These are phyloP conservation scores for Ophiocordyceps unilateralis DNA, from an alignment of 2,329 filamentous ascomycete genomes.

Conservation along the genomic window DNA sequence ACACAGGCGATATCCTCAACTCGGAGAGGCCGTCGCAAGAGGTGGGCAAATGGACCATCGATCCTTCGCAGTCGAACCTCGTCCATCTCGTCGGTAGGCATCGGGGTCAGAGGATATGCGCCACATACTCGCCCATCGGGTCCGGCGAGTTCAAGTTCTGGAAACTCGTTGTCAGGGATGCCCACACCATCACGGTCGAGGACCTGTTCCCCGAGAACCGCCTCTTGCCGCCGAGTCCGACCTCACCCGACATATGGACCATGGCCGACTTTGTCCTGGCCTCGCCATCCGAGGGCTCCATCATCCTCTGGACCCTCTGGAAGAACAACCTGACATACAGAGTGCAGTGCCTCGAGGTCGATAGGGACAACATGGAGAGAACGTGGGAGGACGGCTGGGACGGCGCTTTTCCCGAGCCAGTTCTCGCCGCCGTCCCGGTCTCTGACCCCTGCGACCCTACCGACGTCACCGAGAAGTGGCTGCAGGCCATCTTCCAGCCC, in stretches of 20 bases:
- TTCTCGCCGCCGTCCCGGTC: constrained; percentile 33
- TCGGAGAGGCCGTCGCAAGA: constrained; percentile 50
- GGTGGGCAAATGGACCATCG: constrained; percentile 55
- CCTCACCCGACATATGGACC: constrained; percentile 61
- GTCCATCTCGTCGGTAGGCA: constrained; percentile 50
- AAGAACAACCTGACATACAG: constrained; percentile 70
- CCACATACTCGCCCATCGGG: constrained; percentile 78
- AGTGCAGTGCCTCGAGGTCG: constrained; percentile 56
- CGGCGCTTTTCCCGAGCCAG: constrained; percentile 44
- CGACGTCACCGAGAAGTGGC: constrained; percentile 70
- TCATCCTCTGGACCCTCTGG: constrained; percentile 62
- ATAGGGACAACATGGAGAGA: constrained; percentile 42
- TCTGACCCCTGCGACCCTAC: constrained; percentile 47
- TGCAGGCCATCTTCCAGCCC: constrained; percentile 66
- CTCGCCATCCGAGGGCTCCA: constrained; percentile 31
- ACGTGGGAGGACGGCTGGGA: constrained; percentile 57
- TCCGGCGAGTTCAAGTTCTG: constrained; percentile 92
- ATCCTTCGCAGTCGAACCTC: constrained; percentile 61
- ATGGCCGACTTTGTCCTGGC: constrained; percentile 58
- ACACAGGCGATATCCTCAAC: constrained; percentile 62
- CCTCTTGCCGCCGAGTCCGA: constrained; percentile 52
- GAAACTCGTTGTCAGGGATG: constrained; percentile 49
- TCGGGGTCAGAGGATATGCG: constrained; percentile 39
- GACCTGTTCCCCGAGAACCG: constrained; percentile 47
- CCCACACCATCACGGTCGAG: constrained; percentile 45